Evolutionary conservation across 1,139 yeast species (phyloP).

Genomic region (Saccharomyces hybrid): DNA sequence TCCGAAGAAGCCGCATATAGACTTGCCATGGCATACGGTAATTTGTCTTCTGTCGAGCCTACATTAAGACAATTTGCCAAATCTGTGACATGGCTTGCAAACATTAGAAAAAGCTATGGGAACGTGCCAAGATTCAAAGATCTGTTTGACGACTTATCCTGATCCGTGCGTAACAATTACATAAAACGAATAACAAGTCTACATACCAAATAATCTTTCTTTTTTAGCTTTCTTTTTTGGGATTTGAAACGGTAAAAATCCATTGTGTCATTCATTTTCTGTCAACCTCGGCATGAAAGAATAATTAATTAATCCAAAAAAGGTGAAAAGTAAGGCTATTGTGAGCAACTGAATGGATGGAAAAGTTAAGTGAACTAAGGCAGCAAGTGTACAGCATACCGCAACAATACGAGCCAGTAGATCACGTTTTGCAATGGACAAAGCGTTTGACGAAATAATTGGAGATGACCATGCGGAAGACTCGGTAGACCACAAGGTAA

Average conservation of each 20-base stretch:
- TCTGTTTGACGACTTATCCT: constrained; percentile 17
- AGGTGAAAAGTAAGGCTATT: background rate
- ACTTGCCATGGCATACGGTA: constrained; percentile 48
- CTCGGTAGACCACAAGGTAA: background rate
- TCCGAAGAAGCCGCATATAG: constrained; percentile 54
- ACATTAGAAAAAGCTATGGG: constrained; percentile 18
- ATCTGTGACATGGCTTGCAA: constrained; percentile 28
- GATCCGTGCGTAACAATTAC: background rate
- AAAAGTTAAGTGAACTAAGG: background rate
- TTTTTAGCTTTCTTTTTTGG: background rate
- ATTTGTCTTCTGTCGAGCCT: constrained; percentile 31
- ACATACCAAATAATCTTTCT: background rate
- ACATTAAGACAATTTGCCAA: constrained; percentile 27
- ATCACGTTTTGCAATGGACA: background rate
- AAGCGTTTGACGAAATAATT: background rate
- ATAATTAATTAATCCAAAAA: background rate
- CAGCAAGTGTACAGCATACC: background rate
- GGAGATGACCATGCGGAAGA: background rate
- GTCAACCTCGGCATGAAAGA: background rate
- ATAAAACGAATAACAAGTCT: background rate
- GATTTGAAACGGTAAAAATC: background rate
- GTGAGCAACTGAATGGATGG: background rate
- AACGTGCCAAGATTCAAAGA: constrained; percentile 19
- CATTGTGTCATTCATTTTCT: background rate
- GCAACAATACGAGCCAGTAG: background rate